Percentiles rank a stretch among this genome's conserved stretches.
Evolutionary conservation across 2,329 filamentous ascomycete genomes (phyloP).

Genomic region (Verticillium klebahnii): DNA sequence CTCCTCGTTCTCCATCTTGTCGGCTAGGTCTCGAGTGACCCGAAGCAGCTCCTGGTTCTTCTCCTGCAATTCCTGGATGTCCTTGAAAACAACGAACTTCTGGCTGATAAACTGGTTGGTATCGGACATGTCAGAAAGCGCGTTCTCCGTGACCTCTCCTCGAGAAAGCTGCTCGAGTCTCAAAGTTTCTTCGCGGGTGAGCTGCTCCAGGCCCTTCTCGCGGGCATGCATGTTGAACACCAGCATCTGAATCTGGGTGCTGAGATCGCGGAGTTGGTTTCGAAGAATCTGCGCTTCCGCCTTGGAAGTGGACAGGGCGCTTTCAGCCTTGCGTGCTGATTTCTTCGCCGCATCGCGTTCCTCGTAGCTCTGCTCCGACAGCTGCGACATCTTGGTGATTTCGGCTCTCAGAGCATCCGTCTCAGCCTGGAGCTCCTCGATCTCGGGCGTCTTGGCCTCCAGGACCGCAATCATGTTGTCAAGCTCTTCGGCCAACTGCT

Average conservation of each 20-base stretch:
- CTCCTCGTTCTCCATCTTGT: conserved; percentile 88
- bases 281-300: conserved; percentile 74
- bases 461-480: conserved; percentile 83
- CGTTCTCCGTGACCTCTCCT: conserved; percentile 68
- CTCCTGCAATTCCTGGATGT: conserved; percentile 76
- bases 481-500: conserved; percentile 69
- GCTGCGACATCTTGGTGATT: conserved; percentile 76
- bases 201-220: conserved; percentile 70
- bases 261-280: conserved; percentile 83
- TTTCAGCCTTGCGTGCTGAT: conserved; percentile 72
- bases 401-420: conserved; percentile 76
- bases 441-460: conserved; percentile 81
- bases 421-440: conserved; percentile 79
- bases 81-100: conserved; percentile 84
- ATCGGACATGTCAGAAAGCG: conserved; percentile 70
- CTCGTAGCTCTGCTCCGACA: conserved; percentile 76
- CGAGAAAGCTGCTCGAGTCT: conserved; percentile 74
- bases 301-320: conserved; percentile 58
- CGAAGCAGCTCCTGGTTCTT: conserved; percentile 83
- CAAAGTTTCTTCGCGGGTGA: conserved; percentile 66
- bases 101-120: conserved; percentile 87
- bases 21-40: conserved; percentile 78
- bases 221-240: conserved; percentile 80
- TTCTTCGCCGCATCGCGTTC: conserved; percentile 77
- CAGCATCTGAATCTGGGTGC: conserved; percentile 84